phyloP scores from a whole-genome alignment of 164 flowering plant genomes.

The Aristolochia fimbriata region DNA sequence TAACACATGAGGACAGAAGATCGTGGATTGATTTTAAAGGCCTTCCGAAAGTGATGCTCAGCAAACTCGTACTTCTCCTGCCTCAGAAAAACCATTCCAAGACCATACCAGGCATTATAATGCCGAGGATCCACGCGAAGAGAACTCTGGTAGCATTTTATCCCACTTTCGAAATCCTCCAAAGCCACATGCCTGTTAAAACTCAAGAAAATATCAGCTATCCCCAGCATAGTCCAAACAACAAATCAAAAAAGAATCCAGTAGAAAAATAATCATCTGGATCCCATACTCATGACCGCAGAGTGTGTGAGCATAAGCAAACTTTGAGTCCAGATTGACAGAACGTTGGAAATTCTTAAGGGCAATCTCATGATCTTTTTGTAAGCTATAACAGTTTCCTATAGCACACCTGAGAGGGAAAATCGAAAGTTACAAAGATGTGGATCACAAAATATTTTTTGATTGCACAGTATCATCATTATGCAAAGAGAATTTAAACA shows the following conservation, averaged over 20 bases:
- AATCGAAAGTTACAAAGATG: neutral
- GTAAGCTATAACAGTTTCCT: slow-evolving; percentile 98
- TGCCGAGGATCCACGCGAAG: slow-evolving; percentile 77
- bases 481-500: too few relatives aligned
- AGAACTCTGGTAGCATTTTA: slow-evolving; percentile 82
- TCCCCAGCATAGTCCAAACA: neutral
- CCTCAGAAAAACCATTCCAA: slow-evolving; percentile 86
- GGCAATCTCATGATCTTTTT: slow-evolving; percentile 98
- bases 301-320: slow-evolving; percentile 91
- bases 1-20: slow-evolving; percentile 96
- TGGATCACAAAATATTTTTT: neutral
- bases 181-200: slow-evolving; percentile 63
- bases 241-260: neutral
- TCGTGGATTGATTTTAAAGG: slow-evolving; percentile 74
- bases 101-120: slow-evolving; percentile 97
- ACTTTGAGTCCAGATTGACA: slow-evolving; percentile 71
- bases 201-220: neutral
- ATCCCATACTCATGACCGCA: slow-evolving; percentile 90
- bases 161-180: slow-evolving; percentile 94
- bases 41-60: slow-evolving; percentile 89
- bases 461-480: too few relatives aligned
- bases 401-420: slow-evolving; percentile 80
- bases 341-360: slow-evolving; percentile 91
- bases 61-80: slow-evolving; percentile 94
- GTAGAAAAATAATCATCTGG: neutral